Percentiles rank a stretch among this genome's conserved stretches.
These are phyloP conservation scores for Dactylonectria macrodidyma DNA, from an alignment of 2,329 filamentous ascomycete genomes.

Conservation along the genomic window DNA sequence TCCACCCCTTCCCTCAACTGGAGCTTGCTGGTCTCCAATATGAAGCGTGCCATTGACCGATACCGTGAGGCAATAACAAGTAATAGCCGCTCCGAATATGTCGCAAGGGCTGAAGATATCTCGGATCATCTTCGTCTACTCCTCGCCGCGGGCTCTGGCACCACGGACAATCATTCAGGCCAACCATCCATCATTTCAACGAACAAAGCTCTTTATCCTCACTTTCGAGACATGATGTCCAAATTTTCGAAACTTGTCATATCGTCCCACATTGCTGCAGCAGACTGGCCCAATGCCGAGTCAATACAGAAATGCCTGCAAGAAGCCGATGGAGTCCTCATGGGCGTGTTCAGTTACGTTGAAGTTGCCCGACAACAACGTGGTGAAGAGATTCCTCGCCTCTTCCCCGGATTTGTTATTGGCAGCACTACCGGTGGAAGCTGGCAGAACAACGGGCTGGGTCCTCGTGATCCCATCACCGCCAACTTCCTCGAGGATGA, in stretches of 20 bases:
- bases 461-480: constrained; percentile 78
- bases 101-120: constrained; percentile 95
- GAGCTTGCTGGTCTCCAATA: constrained; percentile 91
- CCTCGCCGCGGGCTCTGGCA: constrained; percentile 95
- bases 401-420: constrained; percentile 93
- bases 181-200: constrained; percentile 99
- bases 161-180: constrained; percentile 98
- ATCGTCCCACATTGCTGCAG: constrained; percentile 96
- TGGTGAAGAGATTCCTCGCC: constrained; percentile 92
- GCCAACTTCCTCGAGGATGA: constrained; percentile 91
- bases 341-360: constrained; percentile 96
- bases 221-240: constrained; percentile 99
- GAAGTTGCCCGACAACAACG: constrained; percentile 94
- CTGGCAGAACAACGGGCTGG: constrained; percentile 83
- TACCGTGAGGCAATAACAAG: constrained; percentile 92
- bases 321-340: constrained; percentile 95
- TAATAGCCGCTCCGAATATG: constrained; percentile 89
- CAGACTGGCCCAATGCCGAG: constrained; percentile 95
- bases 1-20: constrained; percentile 86
- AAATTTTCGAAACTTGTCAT: constrained; percentile 99
- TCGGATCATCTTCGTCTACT: constrained; percentile 95
- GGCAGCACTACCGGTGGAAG: constrained; percentile 87
- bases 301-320: constrained; percentile 95
- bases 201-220: constrained; percentile 96
- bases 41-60: constrained; percentile 89